Evolutionary conservation across 768 basidiomycete genomes (phyloP), one percentile per base, ranked within the genome.

Genomic region (Rhodotorula taiwanensis): DNA sequence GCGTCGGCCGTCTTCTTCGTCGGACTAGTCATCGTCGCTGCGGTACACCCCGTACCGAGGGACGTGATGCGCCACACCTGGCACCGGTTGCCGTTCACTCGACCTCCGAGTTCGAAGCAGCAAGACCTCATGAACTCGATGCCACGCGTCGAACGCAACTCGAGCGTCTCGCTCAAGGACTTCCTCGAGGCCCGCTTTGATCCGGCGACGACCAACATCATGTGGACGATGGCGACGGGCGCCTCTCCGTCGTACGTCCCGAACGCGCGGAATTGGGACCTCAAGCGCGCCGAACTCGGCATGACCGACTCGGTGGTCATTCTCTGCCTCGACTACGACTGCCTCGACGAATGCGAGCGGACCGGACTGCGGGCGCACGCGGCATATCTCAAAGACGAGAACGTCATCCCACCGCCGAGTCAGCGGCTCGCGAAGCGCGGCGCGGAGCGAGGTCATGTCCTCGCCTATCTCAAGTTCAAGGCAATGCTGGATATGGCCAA

Each of bases 401-500:
- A 23, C 30, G 50, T 13, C 21, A 20, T 55, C 21, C 54, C 54
- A 28, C 42, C 42, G 8, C 30, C 28, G 5, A 45, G 42, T 15
- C 13, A 16, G 18, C 2, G 43, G 28, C 39, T 28, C 4, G 21
- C 10, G 23, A 44, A 30, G 31, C 25, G 54, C 36, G 54, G 54
- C 16, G 25, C 23, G 43, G 54, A 55, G 41, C 42, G 54, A 23
- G 54, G 54, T 2, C 54, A 55, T 7, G n/a, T 33, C 43, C 10
- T 55, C 23, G 54, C 54, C 28, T 55, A 44, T 30, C 21, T 42
- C 54, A 55, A 55, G 41, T 55, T 55, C 43, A 27, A 45, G 8
- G 54, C 54, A 4, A 55, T 55, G 54, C 54, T 55, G 43, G 54
- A 55, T 16, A 55, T 55, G 54, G 54, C 54, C 9, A 13, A 55